phyloP scores from a whole-genome alignment of 345 rosid genomes.

The Excoecaria agallocha region DNA sequence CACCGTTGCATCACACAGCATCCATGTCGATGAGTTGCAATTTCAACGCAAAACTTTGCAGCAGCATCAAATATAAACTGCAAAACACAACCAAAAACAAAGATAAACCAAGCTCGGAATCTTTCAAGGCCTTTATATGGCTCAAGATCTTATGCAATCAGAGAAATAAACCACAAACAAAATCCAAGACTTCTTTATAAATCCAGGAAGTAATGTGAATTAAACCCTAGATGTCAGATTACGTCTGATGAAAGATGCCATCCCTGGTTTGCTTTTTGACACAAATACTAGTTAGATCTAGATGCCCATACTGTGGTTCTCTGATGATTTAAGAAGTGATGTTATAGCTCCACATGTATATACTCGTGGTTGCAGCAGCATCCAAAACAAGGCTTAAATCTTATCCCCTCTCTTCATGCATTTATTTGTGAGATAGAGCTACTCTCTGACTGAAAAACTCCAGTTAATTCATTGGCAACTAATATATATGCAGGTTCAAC shows the following conservation, averaged over 20 bases:
- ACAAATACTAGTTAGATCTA: neutral
- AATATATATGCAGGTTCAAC: neutral
- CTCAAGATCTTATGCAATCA: neutral
- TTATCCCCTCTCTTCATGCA: neutral
- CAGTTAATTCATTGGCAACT: neutral
- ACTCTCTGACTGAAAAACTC: neutral
- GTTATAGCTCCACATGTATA: neutral
- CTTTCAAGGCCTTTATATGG: neutral
- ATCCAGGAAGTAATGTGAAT: neutral
- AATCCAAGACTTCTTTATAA: neutral
- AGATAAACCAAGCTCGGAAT: neutral
- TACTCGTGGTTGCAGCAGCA: neutral
- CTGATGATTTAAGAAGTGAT: neutral
- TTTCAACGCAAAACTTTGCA: constrained; percentile 53
- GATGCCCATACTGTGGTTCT: neutral
- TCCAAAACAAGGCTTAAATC: neutral
- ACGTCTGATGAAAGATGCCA: neutral
- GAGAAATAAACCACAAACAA: neutral
- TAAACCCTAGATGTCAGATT: too few species aligned
- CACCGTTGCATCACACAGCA: constrained; percentile 75
- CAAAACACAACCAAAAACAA: constrained; percentile 12
- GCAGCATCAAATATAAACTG: constrained; percentile 72
- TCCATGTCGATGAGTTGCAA: constrained; percentile 73
- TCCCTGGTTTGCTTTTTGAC: neutral
- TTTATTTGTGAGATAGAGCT: neutral